Evolutionary conservation across 371 early-diverging fungal species (phyloP), one percentile per base, ranked within the genome.

Genomic region (Lichtheimia corymbifera): DNA sequence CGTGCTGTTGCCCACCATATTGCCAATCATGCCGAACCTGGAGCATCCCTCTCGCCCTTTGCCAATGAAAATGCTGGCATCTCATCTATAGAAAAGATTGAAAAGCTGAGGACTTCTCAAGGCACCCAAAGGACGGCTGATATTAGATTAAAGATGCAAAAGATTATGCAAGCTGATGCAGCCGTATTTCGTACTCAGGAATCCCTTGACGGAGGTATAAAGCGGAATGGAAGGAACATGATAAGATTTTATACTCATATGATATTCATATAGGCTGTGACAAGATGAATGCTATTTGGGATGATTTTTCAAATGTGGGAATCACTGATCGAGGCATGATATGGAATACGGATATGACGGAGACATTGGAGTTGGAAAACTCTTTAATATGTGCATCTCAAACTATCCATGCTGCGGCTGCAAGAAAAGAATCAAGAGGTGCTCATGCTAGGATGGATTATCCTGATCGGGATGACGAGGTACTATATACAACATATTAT

Each of bases 171-270:
- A 82, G 86, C 77, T 76, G 91, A 97, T 76, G 98, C 98, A 41
- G 97, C 97, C 63, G 97, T 98, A 44, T 98, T 98, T 88, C 84
- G 98, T 73, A 97, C 93, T 41, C 93, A 98, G 77, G 80, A 85
- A 13, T 85, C 91, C 18, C 83, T 98, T 61, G 93, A 94, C 71
- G 93, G 95, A 78, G 98, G 84, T 74, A 67, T 53, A 18, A 4
- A 49, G 15, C 11, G 11, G 11, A 35, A 35, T 9, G 11, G 2
- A 9, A 35, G 9, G 35, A 11, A 9, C 22, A 53, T 4, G 30
- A 40, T 7, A 15, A 14, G 20, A n/a, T 28, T 0, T 54, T 13
- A 18, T 5, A 54, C n/a, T 49, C 92, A 43, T 35, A 35, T 35
- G 5, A 0, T 9, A 0, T 9, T 11, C 1, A 11, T 35, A 28